Evolutionary conservation across 441 rosid species (phyloP), one percentile per base, ranked within the genome.

Genomic region (Populus hybrid): DNA sequence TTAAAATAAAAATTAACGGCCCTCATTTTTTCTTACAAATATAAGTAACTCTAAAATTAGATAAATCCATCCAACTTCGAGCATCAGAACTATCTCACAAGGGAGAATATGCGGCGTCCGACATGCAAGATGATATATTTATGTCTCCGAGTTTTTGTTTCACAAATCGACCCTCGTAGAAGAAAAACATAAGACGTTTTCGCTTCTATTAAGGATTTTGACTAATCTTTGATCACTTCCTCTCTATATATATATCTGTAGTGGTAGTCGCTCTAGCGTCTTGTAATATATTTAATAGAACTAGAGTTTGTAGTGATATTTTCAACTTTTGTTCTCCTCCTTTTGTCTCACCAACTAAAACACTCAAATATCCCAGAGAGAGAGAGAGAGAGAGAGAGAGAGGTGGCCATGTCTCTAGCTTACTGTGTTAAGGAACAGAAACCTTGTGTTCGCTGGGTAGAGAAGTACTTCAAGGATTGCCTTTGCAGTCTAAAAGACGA

Each of bases 381-480:
- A 40, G 50, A 9, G 42, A 3, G 5, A 77, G 23, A 76, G 42
- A n/a, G n/a, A n/a, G n/a, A 74, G 29, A 79, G 71, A 68, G 76
- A 70, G 73, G 53, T 42, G 33, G 83, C 79, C 75, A 87, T 87
- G 86, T 80, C 86, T 38, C 7, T 72, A 10, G 84, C 84, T 21
- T 90, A 89, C 73, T 93, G 98, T 50, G 71, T 80, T 0, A 88
- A 80, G 68, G 92, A 94, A 81, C 73, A 86, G 77, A 93, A 88
- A 83, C 74, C 88, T 23, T 94, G 98, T 68, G 86, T 90, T 24
- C 29, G 78, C 2, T 93, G 98, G 98, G 92, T 90, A 0, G 79
- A 91, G 84, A 89, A 64, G 74, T 88, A 91, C 80, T 93, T 94
- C 84, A 87, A 84, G 73, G 98, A 94, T 75, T 94, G 98, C 74